These are phyloP conservation scores for Multifurca ochricompacta DNA, from an alignment of 768 basidiomycete genomes.

Conservation along the genomic window DNA sequence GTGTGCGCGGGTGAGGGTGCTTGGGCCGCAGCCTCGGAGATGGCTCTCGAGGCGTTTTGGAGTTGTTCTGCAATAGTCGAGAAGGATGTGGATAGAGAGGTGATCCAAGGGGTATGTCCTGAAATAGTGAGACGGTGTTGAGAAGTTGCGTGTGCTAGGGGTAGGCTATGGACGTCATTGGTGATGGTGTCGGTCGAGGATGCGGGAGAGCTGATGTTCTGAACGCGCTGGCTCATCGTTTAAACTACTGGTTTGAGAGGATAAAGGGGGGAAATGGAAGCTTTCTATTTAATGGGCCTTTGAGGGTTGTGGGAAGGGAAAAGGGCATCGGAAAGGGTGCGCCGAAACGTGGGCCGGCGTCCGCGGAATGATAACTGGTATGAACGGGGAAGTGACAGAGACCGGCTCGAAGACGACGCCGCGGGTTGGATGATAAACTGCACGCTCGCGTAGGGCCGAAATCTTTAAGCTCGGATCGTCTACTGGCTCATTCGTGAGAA, in stretches of 20 bases:
- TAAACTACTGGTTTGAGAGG: neutral
- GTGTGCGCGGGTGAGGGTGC: no score
- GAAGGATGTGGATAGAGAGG: conserved; percentile 31
- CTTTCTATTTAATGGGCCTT: neutral
- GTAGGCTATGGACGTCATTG: neutral
- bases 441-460: neutral
- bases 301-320: no score
- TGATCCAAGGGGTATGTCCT: neutral
- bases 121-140: neutral
- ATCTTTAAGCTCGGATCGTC: no score
- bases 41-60: conserved; percentile 33
- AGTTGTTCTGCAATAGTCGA: conserved; percentile 36
- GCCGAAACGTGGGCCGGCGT: no score
- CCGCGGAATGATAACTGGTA: no score
- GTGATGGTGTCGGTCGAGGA: conserved; percentile 7
- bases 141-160: no score
- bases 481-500: neutral
- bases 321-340: no score
- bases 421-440: no score
- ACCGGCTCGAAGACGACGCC: neutral
- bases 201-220: neutral
- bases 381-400: no score
- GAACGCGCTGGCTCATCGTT: no score
- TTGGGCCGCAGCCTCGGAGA: no score
- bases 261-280: neutral